Conservation (phyloP, 371 early-diverging fungal genomes). For the Apophysomyces elegans region DNA sequence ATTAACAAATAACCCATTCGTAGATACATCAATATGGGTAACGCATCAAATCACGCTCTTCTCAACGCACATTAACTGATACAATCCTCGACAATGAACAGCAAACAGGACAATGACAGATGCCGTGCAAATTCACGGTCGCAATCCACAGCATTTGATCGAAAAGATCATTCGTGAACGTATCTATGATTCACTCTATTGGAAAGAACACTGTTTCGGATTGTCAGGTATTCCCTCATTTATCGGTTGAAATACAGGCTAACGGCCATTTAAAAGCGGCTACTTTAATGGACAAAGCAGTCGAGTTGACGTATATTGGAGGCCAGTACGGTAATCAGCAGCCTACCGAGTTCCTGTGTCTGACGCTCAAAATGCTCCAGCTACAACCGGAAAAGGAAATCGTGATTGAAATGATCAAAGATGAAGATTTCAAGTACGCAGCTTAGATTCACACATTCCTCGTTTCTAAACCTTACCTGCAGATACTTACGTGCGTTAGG, state of each 20-base stretch:
- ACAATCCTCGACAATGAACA: slow-evolving; percentile 28
- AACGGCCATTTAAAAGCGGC: slow-evolving; percentile 63
- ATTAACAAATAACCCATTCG: no score
- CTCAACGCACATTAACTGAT: neutral
- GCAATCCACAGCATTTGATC: slow-evolving; percentile 90
- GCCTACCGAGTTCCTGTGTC: slow-evolving; percentile 92
- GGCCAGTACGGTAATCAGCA: slow-evolving; percentile 85
- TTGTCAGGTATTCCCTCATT: slow-evolving; percentile 69
- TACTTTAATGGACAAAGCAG: slow-evolving; percentile 89
- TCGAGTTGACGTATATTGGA: slow-evolving; percentile 77
- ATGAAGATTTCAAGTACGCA: slow-evolving; percentile 79
- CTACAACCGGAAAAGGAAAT: slow-evolving; percentile 90
- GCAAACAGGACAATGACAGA: slow-evolving; percentile 73
- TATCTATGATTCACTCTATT: slow-evolving; percentile 91
- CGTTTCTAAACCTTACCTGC: neutral
- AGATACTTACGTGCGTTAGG: slow-evolving; percentile 89
- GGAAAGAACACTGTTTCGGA: slow-evolving; percentile 96
- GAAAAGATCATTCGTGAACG: slow-evolving; percentile 93
- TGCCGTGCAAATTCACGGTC: slow-evolving; percentile 79
- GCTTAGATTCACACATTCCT: neutral
- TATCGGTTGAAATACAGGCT: neutral
- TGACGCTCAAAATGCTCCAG: slow-evolving; percentile 87
- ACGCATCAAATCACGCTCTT: neutral
- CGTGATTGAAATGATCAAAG: slow-evolving; percentile 72
- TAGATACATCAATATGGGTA: neutral